These are phyloP conservation scores for Persicaria tinctoria DNA, from an alignment of 148 eudicot species.

Conservation along the genomic window DNA sequence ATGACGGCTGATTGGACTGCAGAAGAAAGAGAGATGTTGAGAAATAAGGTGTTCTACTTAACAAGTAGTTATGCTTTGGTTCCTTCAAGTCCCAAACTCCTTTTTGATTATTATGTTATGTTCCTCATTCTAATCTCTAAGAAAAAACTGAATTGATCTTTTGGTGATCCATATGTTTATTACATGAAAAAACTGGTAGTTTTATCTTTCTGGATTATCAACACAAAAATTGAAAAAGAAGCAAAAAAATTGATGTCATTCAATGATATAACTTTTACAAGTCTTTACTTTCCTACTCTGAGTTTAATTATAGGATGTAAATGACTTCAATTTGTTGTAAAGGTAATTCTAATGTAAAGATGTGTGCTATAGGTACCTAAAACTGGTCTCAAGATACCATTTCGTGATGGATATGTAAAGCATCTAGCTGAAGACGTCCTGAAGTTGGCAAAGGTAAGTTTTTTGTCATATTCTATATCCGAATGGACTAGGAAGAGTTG, in stretches of 20 bases:
- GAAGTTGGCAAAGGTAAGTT: constrained; percentile 68
- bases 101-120: too few relatives aligned
- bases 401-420: constrained; percentile 82
- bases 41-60: constrained; percentile 49
- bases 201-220: background rate
- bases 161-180: background rate
- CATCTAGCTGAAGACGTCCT: constrained; percentile 84
- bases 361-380: constrained; percentile 53
- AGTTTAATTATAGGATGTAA: background rate
- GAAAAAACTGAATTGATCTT: background rate
- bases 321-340: background rate
- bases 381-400: constrained; percentile 84
- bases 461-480: background rate
- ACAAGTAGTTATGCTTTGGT: background rate
- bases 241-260: background rate
- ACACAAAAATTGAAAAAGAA: background rate
- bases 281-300: background rate
- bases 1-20: constrained; percentile 81
- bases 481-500: too few relatives aligned
- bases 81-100: background rate
- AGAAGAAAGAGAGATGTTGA: constrained; percentile 90
- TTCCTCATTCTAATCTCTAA: too few relatives aligned
- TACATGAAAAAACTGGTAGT: background rate
- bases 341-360: background rate
- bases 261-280: background rate